A percentile compares a stretch with the other conserved stretches of the same genome.
Conservation (phyloP, 2,329 filamentous ascomycete species). For the Teratosphaeriaceae sp. region DNA sequence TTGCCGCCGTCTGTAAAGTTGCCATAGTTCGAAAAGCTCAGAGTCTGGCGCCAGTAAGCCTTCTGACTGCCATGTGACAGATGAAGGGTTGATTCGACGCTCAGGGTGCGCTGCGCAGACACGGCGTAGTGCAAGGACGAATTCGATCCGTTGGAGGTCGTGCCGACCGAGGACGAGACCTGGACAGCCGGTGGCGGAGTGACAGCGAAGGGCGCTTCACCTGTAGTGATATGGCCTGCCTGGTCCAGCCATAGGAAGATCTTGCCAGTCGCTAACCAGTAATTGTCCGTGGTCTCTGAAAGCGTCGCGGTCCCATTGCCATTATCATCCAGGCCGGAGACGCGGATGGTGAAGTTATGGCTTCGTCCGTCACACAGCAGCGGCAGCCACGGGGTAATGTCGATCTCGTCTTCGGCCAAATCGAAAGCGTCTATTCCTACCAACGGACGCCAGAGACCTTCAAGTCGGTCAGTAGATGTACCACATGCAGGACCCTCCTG, state of each 20-base stretch:
- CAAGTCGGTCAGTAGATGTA: too few species aligned
- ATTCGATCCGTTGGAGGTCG: conserved; percentile 48
- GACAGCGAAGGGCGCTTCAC: conserved; percentile 36
- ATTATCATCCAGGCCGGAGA: conserved; percentile 59
- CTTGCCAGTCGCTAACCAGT: conserved; percentile 73
- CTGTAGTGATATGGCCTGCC: conserved; percentile 43
- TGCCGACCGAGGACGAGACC: conserved; percentile 44
- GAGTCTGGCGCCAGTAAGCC: conserved; percentile 52
- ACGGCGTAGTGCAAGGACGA: conserved; percentile 51
- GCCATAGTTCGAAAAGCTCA: conserved; percentile 52
- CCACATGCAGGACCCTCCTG: background rate
- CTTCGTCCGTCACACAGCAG: conserved; percentile 57
- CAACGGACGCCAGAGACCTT: conserved; percentile 73
- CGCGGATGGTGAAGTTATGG: conserved; percentile 62
- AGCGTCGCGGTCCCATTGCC: conserved; percentile 43
- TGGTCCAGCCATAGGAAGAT: conserved; percentile 68
- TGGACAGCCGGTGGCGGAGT: conserved; percentile 41
- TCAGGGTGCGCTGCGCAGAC: conserved; percentile 49
- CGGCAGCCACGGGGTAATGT: conserved; percentile 70
- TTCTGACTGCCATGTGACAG: conserved; percentile 40
- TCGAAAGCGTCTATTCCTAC: conserved; percentile 76
- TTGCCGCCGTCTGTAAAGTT: conserved; percentile 49
- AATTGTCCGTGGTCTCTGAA: conserved; percentile 52
- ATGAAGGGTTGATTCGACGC: conserved; percentile 46
- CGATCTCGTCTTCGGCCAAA: conserved; percentile 71